phyloP scores from a whole-genome alignment of 257 asterid species.

The Solanum pimpinellifolium region DNA sequence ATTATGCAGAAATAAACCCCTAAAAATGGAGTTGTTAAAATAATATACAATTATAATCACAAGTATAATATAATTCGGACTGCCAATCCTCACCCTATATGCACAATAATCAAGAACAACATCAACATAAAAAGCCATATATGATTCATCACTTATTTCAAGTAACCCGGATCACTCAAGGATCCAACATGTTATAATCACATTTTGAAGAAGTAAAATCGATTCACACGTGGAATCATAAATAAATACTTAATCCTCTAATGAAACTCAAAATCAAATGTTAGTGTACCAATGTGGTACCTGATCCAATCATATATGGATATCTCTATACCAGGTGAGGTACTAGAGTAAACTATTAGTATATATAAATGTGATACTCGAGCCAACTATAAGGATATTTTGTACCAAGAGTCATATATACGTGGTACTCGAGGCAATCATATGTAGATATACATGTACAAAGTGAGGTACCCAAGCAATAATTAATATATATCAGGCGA shows the following conservation, averaged over 20 bases:
- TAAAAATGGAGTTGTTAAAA: background rate
- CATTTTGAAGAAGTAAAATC: background rate
- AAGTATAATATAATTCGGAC: no score
- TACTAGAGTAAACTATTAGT: background rate
- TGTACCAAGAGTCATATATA: no score
- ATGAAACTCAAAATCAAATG: no score
- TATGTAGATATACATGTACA: background rate
- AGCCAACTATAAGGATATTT: background rate
- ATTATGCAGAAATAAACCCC: background rate
- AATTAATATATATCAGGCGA: background rate
- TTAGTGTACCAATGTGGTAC: background rate
- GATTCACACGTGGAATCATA: background rate
- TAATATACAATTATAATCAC: no score
- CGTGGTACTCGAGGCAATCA: background rate
- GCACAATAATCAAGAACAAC: background rate
- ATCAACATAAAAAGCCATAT: no score
- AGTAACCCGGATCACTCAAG: background rate
- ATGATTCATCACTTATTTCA: background rate
- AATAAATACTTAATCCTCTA: background rate
- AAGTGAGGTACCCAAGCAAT: background rate
- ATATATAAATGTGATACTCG: background rate
- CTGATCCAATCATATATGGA: background rate
- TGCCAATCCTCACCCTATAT: background rate
- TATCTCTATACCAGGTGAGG: background rate
- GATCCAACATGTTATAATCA: background rate